These are phyloP conservation scores for Xylariales sp. DNA, from an alignment of 2,329 filamentous ascomycete species.

Conservation along the genomic window DNA sequence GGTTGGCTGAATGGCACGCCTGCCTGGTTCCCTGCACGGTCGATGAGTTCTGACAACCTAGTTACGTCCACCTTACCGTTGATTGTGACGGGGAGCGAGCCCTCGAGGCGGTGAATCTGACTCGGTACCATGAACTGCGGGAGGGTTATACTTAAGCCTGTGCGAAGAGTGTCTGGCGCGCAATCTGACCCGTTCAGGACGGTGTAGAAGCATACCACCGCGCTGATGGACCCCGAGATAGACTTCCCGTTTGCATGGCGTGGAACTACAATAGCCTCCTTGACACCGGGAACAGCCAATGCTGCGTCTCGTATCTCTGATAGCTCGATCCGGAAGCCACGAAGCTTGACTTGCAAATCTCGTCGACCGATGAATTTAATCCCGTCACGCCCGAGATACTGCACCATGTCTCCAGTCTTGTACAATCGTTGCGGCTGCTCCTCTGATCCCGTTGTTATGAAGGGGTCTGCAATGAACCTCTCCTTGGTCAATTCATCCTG, in stretches of 20 bases:
- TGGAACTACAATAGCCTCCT: neutral
- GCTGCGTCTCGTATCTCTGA: constrained; percentile 60
- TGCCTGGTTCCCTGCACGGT: too few relatives aligned
- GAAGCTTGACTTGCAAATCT: constrained; percentile 91
- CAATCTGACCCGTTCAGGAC: too few relatives aligned
- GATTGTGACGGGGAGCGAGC: neutral
- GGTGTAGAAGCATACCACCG: too few relatives aligned
- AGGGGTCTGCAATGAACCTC: constrained; percentile 63
- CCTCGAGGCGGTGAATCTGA: neutral
- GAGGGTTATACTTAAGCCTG: too few relatives aligned
- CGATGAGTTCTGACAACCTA: neutral
- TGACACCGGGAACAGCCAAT: neutral
- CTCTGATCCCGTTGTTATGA: neutral
- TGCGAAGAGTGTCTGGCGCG: too few relatives aligned
- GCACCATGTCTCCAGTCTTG: neutral
- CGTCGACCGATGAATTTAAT: constrained; percentile 60
- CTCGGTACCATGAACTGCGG: neutral
- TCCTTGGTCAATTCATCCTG: constrained; percentile 54
- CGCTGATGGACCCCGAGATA: too few relatives aligned
- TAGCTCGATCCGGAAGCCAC: constrained; percentile 92
- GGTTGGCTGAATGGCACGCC: neutral
- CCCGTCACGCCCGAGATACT: neutral
- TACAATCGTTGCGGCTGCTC: neutral
- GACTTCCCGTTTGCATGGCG: too few relatives aligned
- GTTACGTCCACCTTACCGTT: neutral